Evolutionary conservation across 306 rosid genomes (phyloP), one percentile per base, ranked within the genome.

Genomic region (Casuarina cunninghamiana): DNA sequence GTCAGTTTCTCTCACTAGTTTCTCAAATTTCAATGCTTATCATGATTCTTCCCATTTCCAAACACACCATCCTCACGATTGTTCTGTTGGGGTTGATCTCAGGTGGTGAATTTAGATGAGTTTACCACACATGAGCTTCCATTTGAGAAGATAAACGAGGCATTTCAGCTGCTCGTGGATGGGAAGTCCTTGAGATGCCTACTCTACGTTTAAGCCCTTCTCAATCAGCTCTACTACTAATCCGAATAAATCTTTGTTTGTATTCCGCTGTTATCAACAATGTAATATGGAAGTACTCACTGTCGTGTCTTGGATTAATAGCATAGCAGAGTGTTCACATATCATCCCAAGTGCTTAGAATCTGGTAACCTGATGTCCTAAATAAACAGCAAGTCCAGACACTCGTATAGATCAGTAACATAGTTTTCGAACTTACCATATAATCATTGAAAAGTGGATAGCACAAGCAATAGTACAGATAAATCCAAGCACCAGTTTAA

Each of bases 61-160:
- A n/a, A 48, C 10, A 5, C 26, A 43, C 50, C 21, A 26, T 3
- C 35, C 44, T 37, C 15, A 53, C 4, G 15, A 9, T 13, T 3
- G 73, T 39, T 51, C 38, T 75, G 54, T 72, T 21, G 71, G 71
- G 71, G 51, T 75, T 1, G 46, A 45, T 60, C 45, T 44, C 79
- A 92, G 97, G 91, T 46, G 78, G 89, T 93, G 75, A 81, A 83
- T 65, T 78, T 93, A 76, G 94, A 93, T n/a, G 75, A 86, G 65
- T 93, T 91, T 82, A 89, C 89, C 19, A 91, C 94, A 11, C 97
- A 93, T 42, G 97, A 93, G 83, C 94, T 93, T 77, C 97, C 97
- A 17, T 83, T 93, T 17, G 94, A 93, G 41, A 79, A 89, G 86
- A 91, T 93, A 69, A 88, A 91, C 80, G 77, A 89, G 17, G 98